Evolutionary conservation across 2,329 filamentous ascomycete genomes (phyloP).

Genomic region (Phyllosticta paracitricarpa): DNA sequence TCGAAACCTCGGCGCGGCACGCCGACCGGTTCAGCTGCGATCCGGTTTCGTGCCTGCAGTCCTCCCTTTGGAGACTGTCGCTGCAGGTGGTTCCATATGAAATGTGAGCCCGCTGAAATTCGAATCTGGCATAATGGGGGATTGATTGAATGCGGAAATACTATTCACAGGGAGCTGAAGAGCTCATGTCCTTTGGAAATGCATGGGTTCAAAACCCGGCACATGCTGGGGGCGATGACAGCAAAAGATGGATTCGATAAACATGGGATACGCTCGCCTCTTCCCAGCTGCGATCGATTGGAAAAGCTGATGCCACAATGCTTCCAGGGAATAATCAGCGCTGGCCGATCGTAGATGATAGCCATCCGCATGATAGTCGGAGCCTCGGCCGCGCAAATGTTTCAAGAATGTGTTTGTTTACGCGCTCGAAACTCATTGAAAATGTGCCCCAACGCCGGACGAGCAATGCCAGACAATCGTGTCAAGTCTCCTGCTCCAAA

Average conservation of each 20-base stretch:
- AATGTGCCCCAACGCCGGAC: neutral
- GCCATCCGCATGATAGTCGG: neutral
- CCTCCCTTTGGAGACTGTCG: neutral
- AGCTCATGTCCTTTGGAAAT: neutral
- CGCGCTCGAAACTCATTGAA: neutral
- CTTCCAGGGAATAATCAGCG: neutral
- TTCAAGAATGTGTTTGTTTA: neutral
- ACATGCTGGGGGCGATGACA: neutral
- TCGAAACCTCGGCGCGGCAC: neutral
- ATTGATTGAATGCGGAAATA: neutral
- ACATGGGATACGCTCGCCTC: neutral
- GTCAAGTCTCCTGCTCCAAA: neutral
- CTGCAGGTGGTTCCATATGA: neutral
- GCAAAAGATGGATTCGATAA: neutral
- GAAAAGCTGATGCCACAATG: neutral
- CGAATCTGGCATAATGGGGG: neutral
- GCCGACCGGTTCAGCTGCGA: neutral
- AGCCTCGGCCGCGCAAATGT: neutral
- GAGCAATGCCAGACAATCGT: neutral
- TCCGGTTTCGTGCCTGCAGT: neutral
- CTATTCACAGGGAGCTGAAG: neutral
- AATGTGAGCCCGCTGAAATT: neutral
- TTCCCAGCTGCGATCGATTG: neutral
- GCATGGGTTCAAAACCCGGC: neutral
- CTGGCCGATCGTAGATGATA: neutral